Evolutionary conservation across 2,329 filamentous ascomycete species (phyloP).

Genomic region (Clonostachys solani): DNA sequence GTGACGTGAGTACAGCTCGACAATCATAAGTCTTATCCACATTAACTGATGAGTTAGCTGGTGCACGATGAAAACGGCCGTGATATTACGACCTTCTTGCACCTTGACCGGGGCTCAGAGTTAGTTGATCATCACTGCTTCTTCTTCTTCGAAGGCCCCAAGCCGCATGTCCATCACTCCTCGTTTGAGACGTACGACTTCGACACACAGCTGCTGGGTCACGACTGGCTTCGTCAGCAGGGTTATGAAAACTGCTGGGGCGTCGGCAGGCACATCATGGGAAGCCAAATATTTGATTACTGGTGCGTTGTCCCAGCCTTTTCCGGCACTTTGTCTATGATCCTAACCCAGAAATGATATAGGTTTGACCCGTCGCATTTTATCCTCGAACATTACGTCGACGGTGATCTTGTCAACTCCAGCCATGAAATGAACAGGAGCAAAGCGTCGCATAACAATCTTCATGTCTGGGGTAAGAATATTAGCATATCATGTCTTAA

Average conservation of each 20-base stretch:
- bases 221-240: conserved; percentile 61
- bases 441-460: background rate
- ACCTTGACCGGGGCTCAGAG: conserved; percentile 34
- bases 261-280: conserved; percentile 65
- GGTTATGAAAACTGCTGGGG: conserved; percentile 66
- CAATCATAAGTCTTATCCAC: too few species aligned
- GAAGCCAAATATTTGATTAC: conserved; percentile 60
- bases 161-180: conserved; percentile 60
- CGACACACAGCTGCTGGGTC: conserved; percentile 65
- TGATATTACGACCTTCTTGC: conserved; percentile 39
- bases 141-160: conserved; percentile 41
- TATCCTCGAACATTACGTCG: background rate
- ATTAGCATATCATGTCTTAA: too few species aligned
- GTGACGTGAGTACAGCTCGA: conserved; percentile 27
- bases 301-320: too few species aligned
- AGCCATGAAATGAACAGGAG: background rate
- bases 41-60: too few species aligned
- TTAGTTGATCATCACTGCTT: conserved; percentile 46
- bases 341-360: too few species aligned
- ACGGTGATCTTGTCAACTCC: background rate
- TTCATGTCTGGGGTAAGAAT: background rate
- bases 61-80: conserved; percentile 10
- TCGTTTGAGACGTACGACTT: conserved; percentile 70
- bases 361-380: conserved; percentile 1
- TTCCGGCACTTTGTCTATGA: too few species aligned